Evolutionary conservation across 345 rosid genomes (phyloP).

Genomic region (Brassica napus): Da-Ae NC_063452.1:3854501-3855000

Average conservation of each 20-base stretch:
- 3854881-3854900: not conserved
- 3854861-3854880: not conserved
- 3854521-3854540: not conserved
- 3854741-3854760: conserved; percentile 11
- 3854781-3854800: not conserved
- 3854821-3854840: not conserved
- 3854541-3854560: not conserved
- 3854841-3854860: not conserved
- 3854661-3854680: not conserved
- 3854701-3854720: not conserved
- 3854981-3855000: not conserved
- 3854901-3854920: not conserved
- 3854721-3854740: conserved; percentile 24
- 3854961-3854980: not conserved
- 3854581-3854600: not conserved
- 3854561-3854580: not conserved
- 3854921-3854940: not conserved
- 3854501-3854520: not conserved
- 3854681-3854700: not conserved
- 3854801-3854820: not conserved
- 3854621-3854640: not conserved
- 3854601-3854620: not conserved
- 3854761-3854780: not conserved
- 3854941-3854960: not conserved
- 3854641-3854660: not conserved